Conservation (phyloP, 495 filamentous ascomycete genomes). For the Podospora appendiculata region DNA sequence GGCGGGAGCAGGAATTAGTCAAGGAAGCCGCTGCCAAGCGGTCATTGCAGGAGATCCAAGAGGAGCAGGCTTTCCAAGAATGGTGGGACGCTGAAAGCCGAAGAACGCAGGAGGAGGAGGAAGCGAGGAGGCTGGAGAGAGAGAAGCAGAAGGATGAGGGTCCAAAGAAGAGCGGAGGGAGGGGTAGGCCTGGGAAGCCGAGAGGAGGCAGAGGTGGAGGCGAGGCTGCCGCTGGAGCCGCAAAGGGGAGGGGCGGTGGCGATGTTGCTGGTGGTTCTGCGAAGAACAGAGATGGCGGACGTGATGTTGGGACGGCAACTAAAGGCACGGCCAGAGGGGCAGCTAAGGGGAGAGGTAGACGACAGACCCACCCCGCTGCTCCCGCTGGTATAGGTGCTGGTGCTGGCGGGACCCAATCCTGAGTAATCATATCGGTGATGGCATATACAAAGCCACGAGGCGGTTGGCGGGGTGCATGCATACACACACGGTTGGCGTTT, state of each 20-base stretch:
- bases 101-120: conserved; percentile 57
- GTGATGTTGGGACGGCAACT: neutral
- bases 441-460: neutral
- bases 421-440: neutral
- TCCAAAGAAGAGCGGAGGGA: conserved; percentile 12
- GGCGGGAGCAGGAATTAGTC: conserved; percentile 73
- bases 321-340: neutral
- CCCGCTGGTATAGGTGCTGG: neutral
- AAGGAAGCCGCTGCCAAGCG: conserved; percentile 79
- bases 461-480: no score
- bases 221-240: neutral
- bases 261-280: neutral
- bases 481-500: no score
- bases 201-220: neutral
- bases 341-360: conserved; percentile 5
- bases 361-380: neutral
- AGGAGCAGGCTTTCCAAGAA: conserved; percentile 92
- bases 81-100: conserved; percentile 96
- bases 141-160: conserved; percentile 20
- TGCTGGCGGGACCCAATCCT: neutral
- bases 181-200: conserved; percentile 22
- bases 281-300: neutral
- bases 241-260: neutral
- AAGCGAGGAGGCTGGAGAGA: conserved; percentile 37
- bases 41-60: conserved; percentile 85